Conservation (phyloP, 257 asterid species). For the Paraleonurus japonicus region DNA sequence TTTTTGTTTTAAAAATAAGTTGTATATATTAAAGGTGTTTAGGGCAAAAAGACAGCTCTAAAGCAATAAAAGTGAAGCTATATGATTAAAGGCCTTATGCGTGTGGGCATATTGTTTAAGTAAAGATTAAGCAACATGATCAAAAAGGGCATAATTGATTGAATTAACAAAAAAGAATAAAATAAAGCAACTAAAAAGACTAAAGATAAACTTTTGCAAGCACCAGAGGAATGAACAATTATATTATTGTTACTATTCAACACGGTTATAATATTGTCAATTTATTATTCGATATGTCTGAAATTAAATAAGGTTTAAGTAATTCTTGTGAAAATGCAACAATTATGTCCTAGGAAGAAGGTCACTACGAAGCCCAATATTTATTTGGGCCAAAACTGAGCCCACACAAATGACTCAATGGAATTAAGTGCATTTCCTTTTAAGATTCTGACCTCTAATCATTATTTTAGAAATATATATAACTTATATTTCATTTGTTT, state of each 20-base stretch:
- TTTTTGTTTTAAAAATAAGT: background rate
- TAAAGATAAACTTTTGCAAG: background rate
- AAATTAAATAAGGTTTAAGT: background rate
- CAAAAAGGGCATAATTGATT: slow-evolving; percentile 6
- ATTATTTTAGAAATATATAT: too few relatives aligned
- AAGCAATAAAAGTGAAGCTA: slow-evolving; percentile 19
- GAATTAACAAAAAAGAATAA: background rate
- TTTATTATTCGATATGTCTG: background rate
- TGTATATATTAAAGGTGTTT: background rate
- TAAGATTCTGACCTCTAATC: background rate
- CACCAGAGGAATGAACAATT: background rate
- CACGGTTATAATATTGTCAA: background rate
- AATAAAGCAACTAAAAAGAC: slow-evolving; percentile 15
- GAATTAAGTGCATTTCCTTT: background rate
- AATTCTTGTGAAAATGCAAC: background rate
- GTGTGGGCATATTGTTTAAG: slow-evolving; percentile 25
- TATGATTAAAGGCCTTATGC: slow-evolving; percentile 17
- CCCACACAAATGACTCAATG: background rate
- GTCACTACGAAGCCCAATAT: background rate
- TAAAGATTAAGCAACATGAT: slow-evolving; percentile 34
- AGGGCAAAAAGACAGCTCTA: slow-evolving; percentile 20
- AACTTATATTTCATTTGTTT: too few relatives aligned
- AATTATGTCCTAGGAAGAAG: background rate
- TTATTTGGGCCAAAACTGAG: background rate
- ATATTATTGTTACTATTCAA: background rate